Percentiles rank a stretch among this genome's conserved stretches.
These are phyloP conservation scores for Calonectria montana DNA, from an alignment of 2,329 filamentous ascomycete genomes.

Conservation along the genomic window DNA sequence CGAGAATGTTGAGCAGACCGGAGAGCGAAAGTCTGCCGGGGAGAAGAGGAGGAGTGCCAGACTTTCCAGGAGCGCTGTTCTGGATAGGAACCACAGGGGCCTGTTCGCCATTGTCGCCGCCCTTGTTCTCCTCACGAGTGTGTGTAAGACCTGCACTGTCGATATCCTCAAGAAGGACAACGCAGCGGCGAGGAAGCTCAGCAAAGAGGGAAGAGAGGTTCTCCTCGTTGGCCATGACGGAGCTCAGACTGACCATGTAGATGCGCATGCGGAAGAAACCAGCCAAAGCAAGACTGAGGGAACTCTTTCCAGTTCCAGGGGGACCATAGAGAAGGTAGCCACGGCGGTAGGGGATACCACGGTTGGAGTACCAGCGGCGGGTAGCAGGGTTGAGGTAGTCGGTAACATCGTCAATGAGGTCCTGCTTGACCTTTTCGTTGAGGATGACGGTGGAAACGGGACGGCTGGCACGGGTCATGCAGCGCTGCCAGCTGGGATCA, in stretches of 20 bases:
- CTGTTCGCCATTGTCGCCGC: conserved; percentile 36
- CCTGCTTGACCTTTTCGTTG: conserved; percentile 68
- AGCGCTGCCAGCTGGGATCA: conserved; percentile 69
- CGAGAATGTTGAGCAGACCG: conserved; percentile 83
- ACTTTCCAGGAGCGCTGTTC: conserved; percentile 9
- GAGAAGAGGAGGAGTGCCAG: conserved; percentile 20
- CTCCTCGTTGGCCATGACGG: conserved; percentile 72
- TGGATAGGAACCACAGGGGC: conserved; percentile 30
- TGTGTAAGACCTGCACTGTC: conserved; percentile 78
- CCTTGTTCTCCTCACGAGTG: conserved; percentile 57
- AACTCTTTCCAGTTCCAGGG: conserved; percentile 83
- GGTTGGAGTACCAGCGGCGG: conserved; percentile 82
- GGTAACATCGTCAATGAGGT: conserved; percentile 69
- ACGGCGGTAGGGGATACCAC: conserved; percentile 86
- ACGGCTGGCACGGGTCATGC: conserved; percentile 69
- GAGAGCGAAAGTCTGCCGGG: conserved; percentile 72
- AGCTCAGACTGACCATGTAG: conserved; percentile 78
- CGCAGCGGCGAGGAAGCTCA: conserved; percentile 74
- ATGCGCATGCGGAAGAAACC: conserved; percentile 78
- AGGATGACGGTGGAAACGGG: conserved; percentile 75
- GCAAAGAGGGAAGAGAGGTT: conserved; percentile 72
- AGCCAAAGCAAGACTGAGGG: conserved; percentile 75
- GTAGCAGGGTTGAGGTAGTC: conserved; percentile 73
- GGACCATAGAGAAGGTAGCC: conserved; percentile 87
- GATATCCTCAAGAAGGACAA: conserved; percentile 82